Percentiles rank a stretch among this genome's conserved stretches.
Conservation (phyloP, 139 green algal genomes). For the Coelastrella sp. region DNA sequence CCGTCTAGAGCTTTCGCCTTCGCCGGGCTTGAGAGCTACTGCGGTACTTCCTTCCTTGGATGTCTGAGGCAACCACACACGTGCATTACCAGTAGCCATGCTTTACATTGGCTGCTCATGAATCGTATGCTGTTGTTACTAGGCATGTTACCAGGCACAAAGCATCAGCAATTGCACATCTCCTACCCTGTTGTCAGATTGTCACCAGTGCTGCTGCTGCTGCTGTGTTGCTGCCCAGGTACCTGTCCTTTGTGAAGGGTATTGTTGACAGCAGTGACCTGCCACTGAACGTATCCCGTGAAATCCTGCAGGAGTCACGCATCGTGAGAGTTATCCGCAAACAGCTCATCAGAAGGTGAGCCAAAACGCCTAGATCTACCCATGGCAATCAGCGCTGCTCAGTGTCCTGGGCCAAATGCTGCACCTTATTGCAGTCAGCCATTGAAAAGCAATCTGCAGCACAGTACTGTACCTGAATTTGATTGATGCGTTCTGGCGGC, state of each 20-base stretch:
- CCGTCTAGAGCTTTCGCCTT: conserved; percentile 74
- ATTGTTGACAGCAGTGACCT: conserved; percentile 97
- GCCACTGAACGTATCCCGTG: conserved; percentile 97
- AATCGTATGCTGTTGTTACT: conserved; percentile 46
- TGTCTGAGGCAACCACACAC: conserved; percentile 71
- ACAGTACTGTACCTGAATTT: neutral
- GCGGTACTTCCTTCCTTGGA: conserved; percentile 74
- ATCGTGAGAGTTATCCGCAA: conserved; percentile 94
- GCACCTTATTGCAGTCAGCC: neutral
- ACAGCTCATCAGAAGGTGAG: conserved; percentile 88
- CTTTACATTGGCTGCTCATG: neutral
- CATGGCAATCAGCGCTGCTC: conserved; percentile 1
- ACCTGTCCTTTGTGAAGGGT: conserved; percentile 86
- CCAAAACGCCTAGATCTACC: too few species aligned
- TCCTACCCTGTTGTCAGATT: neutral
- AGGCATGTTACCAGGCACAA: neutral
- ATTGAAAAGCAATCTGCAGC: too few species aligned
- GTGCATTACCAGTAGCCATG: conserved; percentile 43
- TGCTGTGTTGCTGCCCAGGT: conserved; percentile 18
- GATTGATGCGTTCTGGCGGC: neutral
- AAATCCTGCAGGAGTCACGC: conserved; percentile 96
- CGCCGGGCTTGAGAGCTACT: conserved; percentile 77
- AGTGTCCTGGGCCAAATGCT: too few species aligned
- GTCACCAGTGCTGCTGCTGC: neutral
- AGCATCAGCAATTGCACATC: too few species aligned